Evolutionary conservation across 768 basidiomycete genomes (phyloP), one percentile per base, ranked within the genome.

Genomic region (Hirschioporus abietinus): DNA sequence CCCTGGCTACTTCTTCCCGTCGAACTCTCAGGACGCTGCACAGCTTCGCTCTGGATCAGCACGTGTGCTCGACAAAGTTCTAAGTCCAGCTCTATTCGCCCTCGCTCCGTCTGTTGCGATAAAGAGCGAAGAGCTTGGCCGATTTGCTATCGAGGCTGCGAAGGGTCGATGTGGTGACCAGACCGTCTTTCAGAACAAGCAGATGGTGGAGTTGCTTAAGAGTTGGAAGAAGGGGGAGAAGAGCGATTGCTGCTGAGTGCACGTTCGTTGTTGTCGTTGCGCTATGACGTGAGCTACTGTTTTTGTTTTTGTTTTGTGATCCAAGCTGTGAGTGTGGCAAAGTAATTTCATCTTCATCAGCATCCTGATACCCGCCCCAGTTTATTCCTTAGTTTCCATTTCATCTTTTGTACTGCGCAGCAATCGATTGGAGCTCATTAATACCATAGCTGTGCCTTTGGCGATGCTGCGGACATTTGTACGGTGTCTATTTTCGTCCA

Each of bases 1-100:
- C n/a, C 78, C 78, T 20, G 78, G 64, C 1, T 78, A 77, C 71
- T 78, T 78, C 73, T 76, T 75, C 67, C 77, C 77, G 1, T 69
- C 70, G 35, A 67, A 68, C 60, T 12, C 60, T 4, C 25, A 61
- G 24, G 60, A 61, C 23, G 30, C 25, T 8, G 25, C 24, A 24
- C 25, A 61, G 24, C 23, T 61, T 12, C 60, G 60, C 25, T 25
- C 60, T 9, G 60, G 60, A 2, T 4, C 30, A 5, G 24, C 60
- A 34, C 60, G 60, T 17, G 24, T 61, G 25, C 24, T 61, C 60
- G 60, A 61, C 30, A 61, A 34, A 15, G 60, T 61, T 5, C 24
- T 61, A 8, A 61, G 24, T 8, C 60, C 60, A 6, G 30, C 30
- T 24, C 15, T 61, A 1, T 66, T 52, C 58, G 64, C 64, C 7